Conservation (phyloP, 495 filamentous ascomycete genomes). For the Monascus purpureus region DNA sequence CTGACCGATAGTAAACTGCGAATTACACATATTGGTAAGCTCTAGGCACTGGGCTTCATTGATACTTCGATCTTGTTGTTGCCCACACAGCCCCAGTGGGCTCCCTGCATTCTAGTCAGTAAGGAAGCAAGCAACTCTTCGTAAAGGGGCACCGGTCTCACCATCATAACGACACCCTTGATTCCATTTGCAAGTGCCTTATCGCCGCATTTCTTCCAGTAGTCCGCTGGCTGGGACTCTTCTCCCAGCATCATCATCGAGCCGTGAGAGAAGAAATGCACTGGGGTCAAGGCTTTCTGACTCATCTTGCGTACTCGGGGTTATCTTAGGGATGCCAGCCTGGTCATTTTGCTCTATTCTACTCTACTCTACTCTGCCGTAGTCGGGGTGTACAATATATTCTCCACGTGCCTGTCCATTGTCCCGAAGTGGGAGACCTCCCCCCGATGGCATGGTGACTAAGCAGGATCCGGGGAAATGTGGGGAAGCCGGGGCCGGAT, state of each 20-base stretch:
- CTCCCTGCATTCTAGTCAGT: slow-evolving; percentile 26
- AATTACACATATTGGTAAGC: slow-evolving; percentile 51
- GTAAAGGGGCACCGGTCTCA: slow-evolving; percentile 10
- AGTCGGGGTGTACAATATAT: no score
- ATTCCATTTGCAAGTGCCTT: slow-evolving; percentile 40
- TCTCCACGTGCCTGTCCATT: no score
- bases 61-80: slow-evolving; percentile 40
- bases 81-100: slow-evolving; percentile 41
- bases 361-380: no score
- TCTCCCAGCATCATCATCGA: slow-evolving; percentile 56
- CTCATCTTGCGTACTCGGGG: no score
- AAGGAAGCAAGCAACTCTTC: background rate
- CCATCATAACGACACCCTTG: slow-evolving; percentile 50
- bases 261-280: slow-evolving; percentile 55
- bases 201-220: slow-evolving; percentile 49
- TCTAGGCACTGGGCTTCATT: slow-evolving; percentile 52
- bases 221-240: slow-evolving; percentile 39
- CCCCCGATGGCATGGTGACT: no score
- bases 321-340: no score
- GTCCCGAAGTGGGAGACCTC: no score
- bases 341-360: no score
- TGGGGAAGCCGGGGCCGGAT: no score
- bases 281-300: no score
- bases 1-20: slow-evolving; percentile 43
- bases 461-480: no score